These are phyloP conservation scores for Rutidosis leptorrhynchoides DNA, from an alignment of 129 eudicot genomes.

Conservation along the genomic window DNA sequence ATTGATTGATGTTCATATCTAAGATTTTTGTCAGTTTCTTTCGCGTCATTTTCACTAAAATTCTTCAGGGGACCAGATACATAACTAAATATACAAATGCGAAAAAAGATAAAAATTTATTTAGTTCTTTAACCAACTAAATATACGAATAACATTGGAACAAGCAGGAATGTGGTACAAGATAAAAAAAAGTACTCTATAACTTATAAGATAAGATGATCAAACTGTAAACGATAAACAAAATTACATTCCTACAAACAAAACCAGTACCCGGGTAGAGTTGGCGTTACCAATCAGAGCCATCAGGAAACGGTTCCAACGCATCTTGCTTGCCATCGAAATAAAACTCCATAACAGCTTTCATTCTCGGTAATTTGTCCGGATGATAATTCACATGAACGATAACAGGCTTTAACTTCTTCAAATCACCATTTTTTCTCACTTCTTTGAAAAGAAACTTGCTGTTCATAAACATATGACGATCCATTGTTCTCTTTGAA, in stretches of 20 bases:
- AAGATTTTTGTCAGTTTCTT: no score
- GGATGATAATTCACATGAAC: conserved; percentile 81
- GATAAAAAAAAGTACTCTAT: conserved; percentile 7
- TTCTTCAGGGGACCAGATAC: neutral
- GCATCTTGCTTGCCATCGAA: conserved; percentile 70
- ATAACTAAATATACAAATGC: neutral
- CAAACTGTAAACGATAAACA: conserved; percentile 7
- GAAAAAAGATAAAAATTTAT: neutral
- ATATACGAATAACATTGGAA: neutral
- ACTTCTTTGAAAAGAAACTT: conserved; percentile 67
- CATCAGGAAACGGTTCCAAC: conserved; percentile 59
- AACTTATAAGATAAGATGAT: neutral
- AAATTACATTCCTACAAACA: neutral
- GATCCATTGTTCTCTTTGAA: conserved; percentile 71
- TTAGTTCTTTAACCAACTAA: neutral
- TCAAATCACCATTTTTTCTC: conserved; percentile 51
- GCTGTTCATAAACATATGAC: conserved; percentile 69
- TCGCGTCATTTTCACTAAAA: neutral
- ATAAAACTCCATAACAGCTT: conserved; percentile 67
- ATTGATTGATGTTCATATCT: no score
- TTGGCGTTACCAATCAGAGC: conserved; percentile 42
- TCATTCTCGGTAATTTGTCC: conserved; percentile 63
- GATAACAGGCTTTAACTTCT: conserved; percentile 67
- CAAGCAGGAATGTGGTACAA: neutral
- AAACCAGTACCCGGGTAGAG: neutral